Evolutionary conservation across 805 yeast genomes (phyloP), one percentile per base, ranked within the genome.

Genomic region (Sungouiozyma ichnusensis): DNA sequence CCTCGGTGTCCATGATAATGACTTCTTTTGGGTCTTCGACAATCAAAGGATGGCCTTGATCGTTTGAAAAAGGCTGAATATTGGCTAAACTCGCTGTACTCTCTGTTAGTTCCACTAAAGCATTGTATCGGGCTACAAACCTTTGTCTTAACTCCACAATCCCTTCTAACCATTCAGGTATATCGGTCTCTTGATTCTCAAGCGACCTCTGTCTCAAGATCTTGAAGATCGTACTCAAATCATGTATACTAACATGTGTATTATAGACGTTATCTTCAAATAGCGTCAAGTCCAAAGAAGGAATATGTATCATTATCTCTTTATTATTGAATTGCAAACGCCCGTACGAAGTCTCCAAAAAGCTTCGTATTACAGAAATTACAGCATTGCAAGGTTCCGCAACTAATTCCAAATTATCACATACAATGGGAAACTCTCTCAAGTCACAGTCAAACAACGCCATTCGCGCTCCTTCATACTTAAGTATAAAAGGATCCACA

Each of bases 201-300:
- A 47, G 37, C 1, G 65, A 60, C 36, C 62, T 53, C 18, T 51
- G 52, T 33, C 44, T 49, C 16, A 62, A 38, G 15, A 57, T 52
- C n/a, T 48, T 51, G 38, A 55, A 62, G 13, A 62, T 57, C 0
- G 63, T 56, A 14, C 51, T 43, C 17, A 62, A 46, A 40, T 62
- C 66, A 27, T 50, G 51, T 37, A 62, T 50, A 5, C 62, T 45
- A 13, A 61, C 50, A 20, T 55, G 57, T 34, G 54, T 53, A 41
- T 60, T 60, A 42, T 58, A 61, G 9, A 51, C 42, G 41, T 62
- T 62, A 41, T 62, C 66, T 39, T 62, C 66, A 38, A 53, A 54
- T 9, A 61, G 42, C 2, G 46, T 47, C n/a, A 62, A 35, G 41
- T 60, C 63, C 17, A 62, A 46, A n/a, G 50, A 48, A 8, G 57